A percentile compares a stretch with the other conserved stretches of the same genome.
These are phyloP conservation scores for Zangia roseola DNA, from an alignment of 768 basidiomycete genomes.

Conservation along the genomic window DNA sequence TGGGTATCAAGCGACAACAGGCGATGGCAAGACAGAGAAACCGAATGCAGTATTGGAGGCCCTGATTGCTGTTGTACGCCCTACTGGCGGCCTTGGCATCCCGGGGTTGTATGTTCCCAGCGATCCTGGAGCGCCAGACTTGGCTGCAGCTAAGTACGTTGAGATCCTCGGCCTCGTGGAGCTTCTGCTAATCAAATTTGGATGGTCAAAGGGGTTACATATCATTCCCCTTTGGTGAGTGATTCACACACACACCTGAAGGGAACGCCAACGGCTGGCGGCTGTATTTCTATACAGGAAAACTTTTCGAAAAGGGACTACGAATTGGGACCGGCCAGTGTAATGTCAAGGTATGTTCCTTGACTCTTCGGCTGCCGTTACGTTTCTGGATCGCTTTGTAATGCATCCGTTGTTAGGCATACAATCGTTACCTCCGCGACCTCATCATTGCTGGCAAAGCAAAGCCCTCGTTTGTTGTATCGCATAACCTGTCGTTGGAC, in stretches of 20 bases:
- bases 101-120: conserved; percentile 56
- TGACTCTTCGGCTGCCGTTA: too few species aligned
- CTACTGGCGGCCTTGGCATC: conserved; percentile 38
- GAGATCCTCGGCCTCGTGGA: neutral
- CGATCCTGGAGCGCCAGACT: conserved; percentile 56
- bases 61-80: conserved; percentile 21
- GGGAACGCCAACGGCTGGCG: neutral
- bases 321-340: neutral
- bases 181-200: neutral
- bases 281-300: neutral
- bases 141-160: conserved; percentile 43
- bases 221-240: conserved; percentile 5
- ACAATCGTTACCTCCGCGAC: conserved; percentile 6
- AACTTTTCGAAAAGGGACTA: conserved; percentile 2
- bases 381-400: too few species aligned
- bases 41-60: conserved; percentile 53
- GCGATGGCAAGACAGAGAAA: conserved; percentile 52
- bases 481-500: conserved; percentile 3
- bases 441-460: conserved; percentile 4
- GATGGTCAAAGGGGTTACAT: neutral
- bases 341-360: too few species aligned
- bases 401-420: neutral
- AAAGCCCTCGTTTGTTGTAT: conserved; percentile 4
- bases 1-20: conserved; percentile 37
- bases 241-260: neutral